These are phyloP conservation scores for Candida namnaoensis DNA, from an alignment of 805 yeast genomes.

Conservation along the genomic window DNA sequence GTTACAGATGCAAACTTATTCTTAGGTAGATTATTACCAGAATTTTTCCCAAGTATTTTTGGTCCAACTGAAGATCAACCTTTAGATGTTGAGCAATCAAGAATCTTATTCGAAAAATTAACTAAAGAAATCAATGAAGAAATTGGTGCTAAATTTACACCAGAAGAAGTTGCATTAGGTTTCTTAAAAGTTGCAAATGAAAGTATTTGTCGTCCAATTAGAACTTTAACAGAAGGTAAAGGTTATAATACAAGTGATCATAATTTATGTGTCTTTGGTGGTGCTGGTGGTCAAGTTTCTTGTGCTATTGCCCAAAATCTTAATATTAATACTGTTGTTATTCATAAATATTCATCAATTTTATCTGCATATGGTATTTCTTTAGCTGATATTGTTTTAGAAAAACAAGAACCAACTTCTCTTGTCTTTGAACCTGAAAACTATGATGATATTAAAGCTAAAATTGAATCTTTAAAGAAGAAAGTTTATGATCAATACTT, in stretches of 20 bases:
- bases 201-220: conserved; percentile 31
- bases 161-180: conserved; percentile 31
- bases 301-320: conserved; percentile 25
- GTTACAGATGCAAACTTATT: conserved; percentile 32
- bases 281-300: conserved; percentile 34
- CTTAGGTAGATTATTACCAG: conserved; percentile 26
- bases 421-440: conserved; percentile 5
- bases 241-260: conserved; percentile 29
- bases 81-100: conserved; percentile 21
- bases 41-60: conserved; percentile 29
- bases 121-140: conserved; percentile 24
- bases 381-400: conserved; percentile 20
- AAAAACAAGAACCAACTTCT: conserved; percentile 13
- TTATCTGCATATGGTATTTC: conserved; percentile 33
- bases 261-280: conserved; percentile 31
- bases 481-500: neutral
- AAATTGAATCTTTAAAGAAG: neutral
- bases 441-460: conserved; percentile 1
- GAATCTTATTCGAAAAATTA: conserved; percentile 21
- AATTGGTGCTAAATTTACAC: conserved; percentile 14
- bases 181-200: conserved; percentile 31
- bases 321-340: conserved; percentile 25
- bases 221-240: conserved; percentile 30
- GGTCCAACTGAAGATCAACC: conserved; percentile 27
- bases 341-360: conserved; percentile 32